These are phyloP conservation scores for Leccinellum rugosiceps DNA, from an alignment of 768 basidiomycete species.

Conservation along the genomic window DNA sequence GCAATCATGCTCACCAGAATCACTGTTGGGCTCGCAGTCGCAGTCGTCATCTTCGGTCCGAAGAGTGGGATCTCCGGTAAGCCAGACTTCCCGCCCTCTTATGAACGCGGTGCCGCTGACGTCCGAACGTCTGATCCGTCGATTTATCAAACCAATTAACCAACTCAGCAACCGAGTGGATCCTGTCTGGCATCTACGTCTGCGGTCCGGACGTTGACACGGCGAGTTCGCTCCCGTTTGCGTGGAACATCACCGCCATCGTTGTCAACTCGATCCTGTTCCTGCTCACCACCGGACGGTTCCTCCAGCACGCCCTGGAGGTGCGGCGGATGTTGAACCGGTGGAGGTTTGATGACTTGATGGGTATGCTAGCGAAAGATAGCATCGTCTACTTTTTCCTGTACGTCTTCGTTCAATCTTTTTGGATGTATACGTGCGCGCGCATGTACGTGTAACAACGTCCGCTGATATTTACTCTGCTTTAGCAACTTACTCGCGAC, in stretches of 20 bases:
- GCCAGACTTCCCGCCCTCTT: not conserved
- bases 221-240: constrained; percentile 5
- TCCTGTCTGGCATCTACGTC: constrained; percentile 15
- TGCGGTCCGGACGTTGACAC: constrained; percentile 9
- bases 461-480: not conserved
- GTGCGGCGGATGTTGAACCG: constrained; percentile 2
- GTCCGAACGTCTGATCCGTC: not conserved
- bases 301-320: constrained; percentile 10
- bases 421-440: not conserved
- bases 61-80: constrained; percentile 17
- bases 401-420: constrained; percentile 4
- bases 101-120: too few relatives aligned
- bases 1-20: constrained; percentile 5
- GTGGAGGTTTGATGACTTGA: constrained; percentile 13
- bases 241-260: constrained; percentile 15
- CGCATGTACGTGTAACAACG: not conserved
- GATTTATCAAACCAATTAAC: too few relatives aligned
- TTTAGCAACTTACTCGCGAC: constrained; percentile 16
- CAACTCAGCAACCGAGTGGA: constrained; percentile 12
- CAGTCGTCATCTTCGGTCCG: constrained; percentile 12
- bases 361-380: constrained; percentile 16
- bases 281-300: constrained; percentile 12
- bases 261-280: constrained; percentile 13
- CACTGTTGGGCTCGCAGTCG: constrained; percentile 7
- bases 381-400: constrained; percentile 19